Percentiles rank a stretch among this genome's conserved stretches.
These are phyloP conservation scores for Fusarium transvaalense DNA, from an alignment of 2,329 filamentous ascomycete genomes.

Conservation along the genomic window DNA sequence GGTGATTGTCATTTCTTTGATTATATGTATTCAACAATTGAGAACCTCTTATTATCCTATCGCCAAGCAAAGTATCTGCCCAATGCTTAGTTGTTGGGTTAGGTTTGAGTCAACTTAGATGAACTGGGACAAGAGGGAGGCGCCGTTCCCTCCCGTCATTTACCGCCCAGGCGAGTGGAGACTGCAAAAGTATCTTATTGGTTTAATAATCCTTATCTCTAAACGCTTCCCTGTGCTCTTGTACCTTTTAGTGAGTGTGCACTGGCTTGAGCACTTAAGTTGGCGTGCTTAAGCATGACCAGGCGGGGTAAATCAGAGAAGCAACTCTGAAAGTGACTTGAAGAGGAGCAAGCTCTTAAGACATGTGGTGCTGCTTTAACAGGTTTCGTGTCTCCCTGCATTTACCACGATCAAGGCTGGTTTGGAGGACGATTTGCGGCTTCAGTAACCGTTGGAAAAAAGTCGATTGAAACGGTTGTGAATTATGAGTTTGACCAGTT, in stretches of 20 bases:
- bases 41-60: not conserved
- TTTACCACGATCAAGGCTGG: not conserved
- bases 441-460: slow-evolving; percentile 3
- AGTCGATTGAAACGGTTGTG: not conserved
- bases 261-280: slow-evolving; percentile 43
- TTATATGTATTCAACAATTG: not conserved
- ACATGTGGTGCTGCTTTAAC: slow-evolving; percentile 46
- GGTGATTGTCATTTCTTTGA: not conserved
- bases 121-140: slow-evolving; percentile 27
- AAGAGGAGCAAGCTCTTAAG: slow-evolving; percentile 34
- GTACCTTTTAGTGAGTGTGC: slow-evolving; percentile 46
- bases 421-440: not conserved
- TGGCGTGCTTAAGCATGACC: slow-evolving; percentile 7
- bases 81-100: not conserved
- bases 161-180: slow-evolving; percentile 12
- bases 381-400: slow-evolving; percentile 19
- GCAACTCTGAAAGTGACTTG: slow-evolving; percentile 44
- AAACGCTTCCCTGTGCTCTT: slow-evolving; percentile 28
- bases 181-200: slow-evolving; percentile 43
- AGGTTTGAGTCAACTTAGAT: slow-evolving; percentile 21
- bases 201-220: slow-evolving; percentile 11
- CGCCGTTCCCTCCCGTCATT: slow-evolving; percentile 33
- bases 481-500: not conserved
- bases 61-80: not conserved
- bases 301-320: slow-evolving; percentile 41